A percentile compares a stretch with the other conserved stretches of the same genome.
These are phyloP conservation scores for Posidonia australis DNA, from an alignment of 106 monocot genomes.

Conservation along the genomic window DNA sequence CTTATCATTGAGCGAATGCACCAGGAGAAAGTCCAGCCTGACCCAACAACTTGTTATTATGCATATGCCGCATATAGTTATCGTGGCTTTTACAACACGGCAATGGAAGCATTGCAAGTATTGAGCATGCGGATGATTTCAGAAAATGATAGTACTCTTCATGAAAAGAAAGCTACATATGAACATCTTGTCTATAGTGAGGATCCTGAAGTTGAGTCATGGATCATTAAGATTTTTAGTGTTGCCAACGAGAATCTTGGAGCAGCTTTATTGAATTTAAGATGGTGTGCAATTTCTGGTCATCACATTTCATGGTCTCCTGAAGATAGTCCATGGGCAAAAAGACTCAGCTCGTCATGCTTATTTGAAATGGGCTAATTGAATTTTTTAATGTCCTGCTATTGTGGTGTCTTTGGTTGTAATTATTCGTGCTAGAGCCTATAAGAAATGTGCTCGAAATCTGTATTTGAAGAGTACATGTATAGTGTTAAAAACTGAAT, in stretches of 20 bases:
- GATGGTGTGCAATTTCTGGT: slow-evolving; percentile 53
- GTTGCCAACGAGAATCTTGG: slow-evolving; percentile 44
- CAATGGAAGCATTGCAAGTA: slow-evolving; percentile 75
- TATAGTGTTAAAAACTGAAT: no score
- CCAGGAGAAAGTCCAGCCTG: slow-evolving; percentile 51
- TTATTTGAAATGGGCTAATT: background rate
- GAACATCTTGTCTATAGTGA: slow-evolving; percentile 60
- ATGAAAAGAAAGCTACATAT: slow-evolving; percentile 27
- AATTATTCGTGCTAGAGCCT: no score
- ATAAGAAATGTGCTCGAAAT: no score
- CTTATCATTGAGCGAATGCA: slow-evolving; percentile 46
- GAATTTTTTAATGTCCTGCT: no score
- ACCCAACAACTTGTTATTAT: slow-evolving; percentile 59
- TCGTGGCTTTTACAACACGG: slow-evolving; percentile 42
- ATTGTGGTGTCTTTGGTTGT: no score
- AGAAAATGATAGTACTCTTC: slow-evolving; percentile 29
- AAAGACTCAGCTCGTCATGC: slow-evolving; percentile 49
- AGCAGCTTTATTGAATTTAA: slow-evolving; percentile 57
- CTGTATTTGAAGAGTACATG: no score
- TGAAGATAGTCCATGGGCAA: slow-evolving; percentile 60
- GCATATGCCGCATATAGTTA: slow-evolving; percentile 50
- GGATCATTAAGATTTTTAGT: slow-evolving; percentile 47
- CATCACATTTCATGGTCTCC: slow-evolving; percentile 44
- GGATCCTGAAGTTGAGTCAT: slow-evolving; percentile 51
- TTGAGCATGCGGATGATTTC: slow-evolving; percentile 90